These are phyloP conservation scores for Mycena kentingensis DNA, from an alignment of 768 basidiomycete species.

Conservation along the genomic window DNA sequence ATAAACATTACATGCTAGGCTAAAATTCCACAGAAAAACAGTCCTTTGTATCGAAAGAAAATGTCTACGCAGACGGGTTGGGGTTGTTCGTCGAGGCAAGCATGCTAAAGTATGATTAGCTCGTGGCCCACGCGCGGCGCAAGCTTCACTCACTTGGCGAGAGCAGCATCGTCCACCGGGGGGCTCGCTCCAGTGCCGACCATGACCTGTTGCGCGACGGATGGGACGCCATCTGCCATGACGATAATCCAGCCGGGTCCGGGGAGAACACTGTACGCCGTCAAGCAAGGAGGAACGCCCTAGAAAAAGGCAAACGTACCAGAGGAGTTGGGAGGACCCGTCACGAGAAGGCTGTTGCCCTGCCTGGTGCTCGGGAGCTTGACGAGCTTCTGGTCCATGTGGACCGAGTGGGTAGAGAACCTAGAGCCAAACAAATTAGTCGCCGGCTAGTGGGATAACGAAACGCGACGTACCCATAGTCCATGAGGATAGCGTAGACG, in stretches of 20 bases:
- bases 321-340: slow-evolving; percentile 16
- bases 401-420: slow-evolving; percentile 23
- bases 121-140: too few species aligned
- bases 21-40: not conserved
- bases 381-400: slow-evolving; percentile 24
- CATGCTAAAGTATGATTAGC: too few species aligned
- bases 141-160: slow-evolving; percentile 13
- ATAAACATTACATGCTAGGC: not conserved
- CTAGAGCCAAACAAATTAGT: slow-evolving; percentile 7
- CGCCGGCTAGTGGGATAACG: not conserved
- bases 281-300: too few species aligned
- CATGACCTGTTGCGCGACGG: slow-evolving; percentile 19
- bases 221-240: slow-evolving; percentile 18
- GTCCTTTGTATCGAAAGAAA: not conserved
- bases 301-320: too few species aligned
- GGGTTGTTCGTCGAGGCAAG: slow-evolving; percentile 16
- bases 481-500: slow-evolving; percentile 16
- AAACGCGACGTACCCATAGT: slow-evolving; percentile 6
- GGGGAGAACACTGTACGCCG: slow-evolving; percentile 21
- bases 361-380: slow-evolving; percentile 17
- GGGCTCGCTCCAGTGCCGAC: slow-evolving; percentile 21
- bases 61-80: slow-evolving; percentile 4
- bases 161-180: slow-evolving; percentile 12
- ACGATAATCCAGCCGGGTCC: slow-evolving; percentile 20
- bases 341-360: slow-evolving; percentile 12